Conservation (phyloP, 768 basidiomycete genomes). For the Amanita fuliginea region DNA sequence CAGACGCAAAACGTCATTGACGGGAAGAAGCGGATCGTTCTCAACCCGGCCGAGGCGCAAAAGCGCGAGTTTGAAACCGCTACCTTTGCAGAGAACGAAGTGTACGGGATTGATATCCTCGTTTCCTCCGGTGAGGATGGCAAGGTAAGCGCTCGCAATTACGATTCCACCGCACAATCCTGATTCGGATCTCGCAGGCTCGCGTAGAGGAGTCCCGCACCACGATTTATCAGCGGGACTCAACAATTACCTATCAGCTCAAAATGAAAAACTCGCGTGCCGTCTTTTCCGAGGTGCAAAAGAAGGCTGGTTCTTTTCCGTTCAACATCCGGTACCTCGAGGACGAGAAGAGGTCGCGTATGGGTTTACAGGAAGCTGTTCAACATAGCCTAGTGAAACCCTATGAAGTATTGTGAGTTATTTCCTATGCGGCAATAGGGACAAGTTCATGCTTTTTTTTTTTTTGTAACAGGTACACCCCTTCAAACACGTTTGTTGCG, state of each 20-base stretch:
- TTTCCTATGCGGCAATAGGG: constrained; percentile 1
- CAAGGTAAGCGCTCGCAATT: constrained; percentile 50
- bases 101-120: constrained; percentile 90
- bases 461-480: constrained; percentile 50
- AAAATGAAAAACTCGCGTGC: constrained; percentile 97
- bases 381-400: constrained; percentile 90
- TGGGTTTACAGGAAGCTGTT: constrained; percentile 94
- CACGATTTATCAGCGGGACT: constrained; percentile 86
- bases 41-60: constrained; percentile 80
- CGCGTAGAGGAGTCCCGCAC: constrained; percentile 84
- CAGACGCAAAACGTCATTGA: constrained; percentile 92
- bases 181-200: constrained; percentile 39
- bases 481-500: constrained; percentile 75
- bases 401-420: constrained; percentile 83
- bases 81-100: constrained; percentile 87
- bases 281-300: constrained; percentile 96
- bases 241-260: constrained; percentile 81
- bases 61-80: constrained; percentile 77
- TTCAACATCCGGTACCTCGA: constrained; percentile 93
- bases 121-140: constrained; percentile 84
- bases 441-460: not conserved
- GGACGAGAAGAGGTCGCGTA: constrained; percentile 90
- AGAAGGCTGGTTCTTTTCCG: constrained; percentile 96
- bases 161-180: not conserved
- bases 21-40: constrained; percentile 90